These are phyloP conservation scores for Candida stauntonica DNA, from an alignment of 805 yeast genomes.

Conservation along the genomic window DNA sequence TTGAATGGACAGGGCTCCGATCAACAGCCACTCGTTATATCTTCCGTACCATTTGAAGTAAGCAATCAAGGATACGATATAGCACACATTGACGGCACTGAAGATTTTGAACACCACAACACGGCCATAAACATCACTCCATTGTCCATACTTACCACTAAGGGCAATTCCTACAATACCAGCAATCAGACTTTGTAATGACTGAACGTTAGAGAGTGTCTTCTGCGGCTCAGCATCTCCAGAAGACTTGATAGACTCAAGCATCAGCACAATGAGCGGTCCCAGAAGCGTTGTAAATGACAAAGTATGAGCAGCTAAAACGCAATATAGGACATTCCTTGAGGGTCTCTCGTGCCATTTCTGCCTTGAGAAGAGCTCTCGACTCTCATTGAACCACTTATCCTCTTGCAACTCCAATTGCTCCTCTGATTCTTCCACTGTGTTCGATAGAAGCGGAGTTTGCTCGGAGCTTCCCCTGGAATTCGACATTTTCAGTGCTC, in stretches of 20 bases:
- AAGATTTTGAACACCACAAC: slow-evolving; percentile 20
- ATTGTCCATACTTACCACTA: slow-evolving; percentile 24
- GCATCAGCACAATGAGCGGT: slow-evolving; percentile 17
- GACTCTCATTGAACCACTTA: slow-evolving; percentile 12
- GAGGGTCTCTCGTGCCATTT: slow-evolving; percentile 19
- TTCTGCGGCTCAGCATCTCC: slow-evolving; percentile 5
- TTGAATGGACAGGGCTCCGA: slow-evolving; percentile 13
- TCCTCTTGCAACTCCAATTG: slow-evolving; percentile 6
- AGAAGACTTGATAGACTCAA: slow-evolving; percentile 10
- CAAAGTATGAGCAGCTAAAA: slow-evolving; percentile 14
- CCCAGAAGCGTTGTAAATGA: slow-evolving; percentile 19
- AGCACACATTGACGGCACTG: slow-evolving; percentile 14
- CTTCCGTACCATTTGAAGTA: slow-evolving; percentile 11
- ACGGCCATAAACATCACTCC: slow-evolving; percentile 23
- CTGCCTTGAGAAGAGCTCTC: background rate
- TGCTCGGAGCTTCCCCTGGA: too few species aligned
- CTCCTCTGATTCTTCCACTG: background rate
- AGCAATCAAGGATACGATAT: slow-evolving; percentile 11
- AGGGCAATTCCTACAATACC: slow-evolving; percentile 20
- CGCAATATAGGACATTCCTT: slow-evolving; percentile 11
- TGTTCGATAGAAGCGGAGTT: background rate
- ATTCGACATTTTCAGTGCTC: too few species aligned
- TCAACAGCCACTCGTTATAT: slow-evolving; percentile 11
- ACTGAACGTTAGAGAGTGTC: slow-evolving; percentile 18
- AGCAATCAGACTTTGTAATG: slow-evolving; percentile 16